A percentile compares a stretch with the other conserved stretches of the same genome.
Conservation (phyloP, 2,329 filamentous ascomycete species). For the Ophiocordyceps camponoti-saundersi region DNA sequence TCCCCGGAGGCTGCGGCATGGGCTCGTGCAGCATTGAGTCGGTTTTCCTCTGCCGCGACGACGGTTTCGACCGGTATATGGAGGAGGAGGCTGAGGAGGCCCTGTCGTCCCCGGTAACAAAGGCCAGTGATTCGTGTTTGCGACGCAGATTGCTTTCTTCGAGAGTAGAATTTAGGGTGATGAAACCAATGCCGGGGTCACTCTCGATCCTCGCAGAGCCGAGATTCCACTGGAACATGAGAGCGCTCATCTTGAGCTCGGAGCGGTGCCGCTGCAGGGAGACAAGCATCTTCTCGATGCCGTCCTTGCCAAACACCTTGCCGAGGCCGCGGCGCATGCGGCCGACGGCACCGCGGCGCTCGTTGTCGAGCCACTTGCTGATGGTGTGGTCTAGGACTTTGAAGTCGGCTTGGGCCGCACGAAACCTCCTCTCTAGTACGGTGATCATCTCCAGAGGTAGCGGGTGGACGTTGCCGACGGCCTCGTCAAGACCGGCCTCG, state of each 20-base stretch:
- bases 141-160: slow-evolving; percentile 20
- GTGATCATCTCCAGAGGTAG: slow-evolving; percentile 42
- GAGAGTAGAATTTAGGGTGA: slow-evolving; percentile 46
- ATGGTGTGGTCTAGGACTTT: slow-evolving; percentile 46
- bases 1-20: slow-evolving; percentile 1
- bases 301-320: slow-evolving; percentile 44
- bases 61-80: not conserved
- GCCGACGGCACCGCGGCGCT: slow-evolving; percentile 41
- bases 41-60: slow-evolving; percentile 2
- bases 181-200: slow-evolving; percentile 48
- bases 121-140: slow-evolving; percentile 1
- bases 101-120: slow-evolving; percentile 3
- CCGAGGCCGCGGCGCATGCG: slow-evolving; percentile 44
- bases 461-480: slow-evolving; percentile 27
- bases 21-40: slow-evolving; percentile 1
- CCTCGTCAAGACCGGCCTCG: slow-evolving; percentile 45
- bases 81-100: not conserved
- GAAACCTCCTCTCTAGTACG: slow-evolving; percentile 49
- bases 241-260: slow-evolving; percentile 43
- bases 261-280: slow-evolving; percentile 42
- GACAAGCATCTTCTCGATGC: slow-evolving; percentile 41
- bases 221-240: slow-evolving; percentile 49
- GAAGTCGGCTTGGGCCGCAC: slow-evolving; percentile 43
- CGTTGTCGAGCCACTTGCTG: slow-evolving; percentile 41
- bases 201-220: slow-evolving; percentile 40